phyloP scores from a whole-genome alignment of 495 filamentous ascomycete genomes.

The Opeltia flavorubescens region DNA sequence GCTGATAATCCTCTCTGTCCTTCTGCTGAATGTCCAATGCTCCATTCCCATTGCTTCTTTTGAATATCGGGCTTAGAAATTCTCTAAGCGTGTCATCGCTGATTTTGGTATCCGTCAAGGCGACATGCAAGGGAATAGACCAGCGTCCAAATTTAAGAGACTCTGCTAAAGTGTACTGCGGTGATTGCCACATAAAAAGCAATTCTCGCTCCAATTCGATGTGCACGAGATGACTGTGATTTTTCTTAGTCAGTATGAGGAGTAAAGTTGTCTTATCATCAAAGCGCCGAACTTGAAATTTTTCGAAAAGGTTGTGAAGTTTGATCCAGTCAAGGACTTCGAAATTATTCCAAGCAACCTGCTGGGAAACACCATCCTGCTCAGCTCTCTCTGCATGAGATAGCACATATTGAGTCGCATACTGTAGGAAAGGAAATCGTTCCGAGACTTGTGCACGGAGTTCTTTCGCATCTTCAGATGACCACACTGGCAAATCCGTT shows the following conservation, averaged over 20 bases:
- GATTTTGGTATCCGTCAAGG: too few species aligned
- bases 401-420: constrained; percentile 28
- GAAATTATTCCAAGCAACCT: constrained; percentile 24
- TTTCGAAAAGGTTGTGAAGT: constrained; percentile 25
- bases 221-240: constrained; percentile 25
- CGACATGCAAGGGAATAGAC: too few species aligned
- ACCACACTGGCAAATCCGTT: constrained; percentile 13
- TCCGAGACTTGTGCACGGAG: constrained; percentile 12
- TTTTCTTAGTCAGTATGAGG: constrained; percentile 34
- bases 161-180: too few species aligned
- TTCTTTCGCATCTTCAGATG: constrained; percentile 10
- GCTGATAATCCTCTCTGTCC: background rate
- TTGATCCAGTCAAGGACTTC: constrained; percentile 22
- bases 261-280: constrained; percentile 22
- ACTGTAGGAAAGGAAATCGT: constrained; percentile 31
- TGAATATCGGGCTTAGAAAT: too few species aligned
- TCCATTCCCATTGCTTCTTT: too few species aligned
- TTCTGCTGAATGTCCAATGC: too few species aligned
- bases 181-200: too few species aligned
- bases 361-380: constrained; percentile 21
- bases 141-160: too few species aligned
- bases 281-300: constrained; percentile 18
- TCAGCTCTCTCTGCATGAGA: constrained; percentile 30
- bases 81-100: too few species aligned
- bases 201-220: background rate